Evolutionary conservation across 495 filamentous ascomycete species (phyloP).

Genomic region (Aspergillus nanangensis): DNA sequence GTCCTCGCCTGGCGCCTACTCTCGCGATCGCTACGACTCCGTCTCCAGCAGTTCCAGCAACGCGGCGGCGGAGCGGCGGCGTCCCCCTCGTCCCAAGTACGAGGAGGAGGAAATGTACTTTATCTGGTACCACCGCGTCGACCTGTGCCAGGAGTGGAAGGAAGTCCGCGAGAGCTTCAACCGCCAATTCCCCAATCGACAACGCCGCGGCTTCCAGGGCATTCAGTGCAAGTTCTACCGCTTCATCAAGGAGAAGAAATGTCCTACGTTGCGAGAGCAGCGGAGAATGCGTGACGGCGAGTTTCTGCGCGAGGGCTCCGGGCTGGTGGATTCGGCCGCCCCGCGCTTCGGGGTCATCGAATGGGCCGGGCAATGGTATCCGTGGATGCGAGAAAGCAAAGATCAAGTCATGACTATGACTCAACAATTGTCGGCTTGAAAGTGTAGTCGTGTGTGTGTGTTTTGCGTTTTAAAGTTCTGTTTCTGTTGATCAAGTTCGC

Average conservation of each 20-base stretch:
- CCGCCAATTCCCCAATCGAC: conserved; percentile 40
- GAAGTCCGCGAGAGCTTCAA: conserved; percentile 48
- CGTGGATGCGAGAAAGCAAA: conserved; percentile 36
- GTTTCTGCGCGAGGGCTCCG: conserved; percentile 31
- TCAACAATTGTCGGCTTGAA: neutral
- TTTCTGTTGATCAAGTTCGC: conserved; percentile 1
- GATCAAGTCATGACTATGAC: conserved; percentile 10
- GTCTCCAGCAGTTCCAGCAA: conserved; percentile 41
- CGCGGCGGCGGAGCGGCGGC: conserved; percentile 29
- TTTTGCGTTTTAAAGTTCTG: too few species aligned
- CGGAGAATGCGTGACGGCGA: conserved; percentile 42
- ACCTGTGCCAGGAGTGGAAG: conserved; percentile 48
- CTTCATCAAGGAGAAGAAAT: conserved; percentile 45
- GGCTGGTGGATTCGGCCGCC: conserved; percentile 7
- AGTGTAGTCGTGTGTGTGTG: too few species aligned
- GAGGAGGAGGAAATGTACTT: conserved; percentile 51
- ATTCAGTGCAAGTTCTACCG: conserved; percentile 55
- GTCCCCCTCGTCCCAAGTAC: conserved; percentile 45
- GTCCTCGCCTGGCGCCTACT: conserved; percentile 33
- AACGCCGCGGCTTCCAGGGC: conserved; percentile 42
- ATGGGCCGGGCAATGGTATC: conserved; percentile 39
- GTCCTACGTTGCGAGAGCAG: conserved; percentile 42
- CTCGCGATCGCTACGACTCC: conserved; percentile 38
- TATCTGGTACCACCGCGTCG: conserved; percentile 54
- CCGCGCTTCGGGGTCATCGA: conserved; percentile 36